These are phyloP conservation scores for Candida odintsovae DNA, from an alignment of 805 yeast genomes.

Conservation along the genomic window DNA sequence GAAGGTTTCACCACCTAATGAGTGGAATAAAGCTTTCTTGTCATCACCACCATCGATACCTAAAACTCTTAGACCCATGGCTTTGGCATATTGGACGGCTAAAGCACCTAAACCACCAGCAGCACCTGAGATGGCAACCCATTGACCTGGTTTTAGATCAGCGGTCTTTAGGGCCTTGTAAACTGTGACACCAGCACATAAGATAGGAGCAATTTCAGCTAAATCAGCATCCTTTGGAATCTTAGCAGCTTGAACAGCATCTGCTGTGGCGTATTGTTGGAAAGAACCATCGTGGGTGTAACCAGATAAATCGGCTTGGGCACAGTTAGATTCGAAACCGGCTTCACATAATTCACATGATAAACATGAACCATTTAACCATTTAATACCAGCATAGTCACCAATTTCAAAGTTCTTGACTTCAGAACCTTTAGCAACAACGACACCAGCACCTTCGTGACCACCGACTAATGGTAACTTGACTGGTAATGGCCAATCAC, in stretches of 20 bases:
- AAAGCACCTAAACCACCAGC: slow-evolving; percentile 77
- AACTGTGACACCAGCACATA: slow-evolving; percentile 90
- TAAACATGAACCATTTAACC: slow-evolving; percentile 77
- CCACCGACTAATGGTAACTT: slow-evolving; percentile 81
- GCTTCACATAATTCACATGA: slow-evolving; percentile 69
- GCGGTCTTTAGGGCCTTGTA: slow-evolving; percentile 88
- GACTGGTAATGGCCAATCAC: slow-evolving; percentile 83
- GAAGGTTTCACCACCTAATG: slow-evolving; percentile 62
- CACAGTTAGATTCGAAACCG: slow-evolving; percentile 67
- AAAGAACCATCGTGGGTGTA: slow-evolving; percentile 88
- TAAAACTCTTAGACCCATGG: slow-evolving; percentile 69
- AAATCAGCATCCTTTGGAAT: slow-evolving; percentile 72
- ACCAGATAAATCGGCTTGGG: slow-evolving; percentile 69
- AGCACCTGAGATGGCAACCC: slow-evolving; percentile 76
- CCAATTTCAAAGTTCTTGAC: slow-evolving; percentile 72
- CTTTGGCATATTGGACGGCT: slow-evolving; percentile 69
- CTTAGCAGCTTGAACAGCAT: slow-evolving; percentile 79
- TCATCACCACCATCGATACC: slow-evolving; percentile 69
- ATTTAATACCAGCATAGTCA: slow-evolving; percentile 78
- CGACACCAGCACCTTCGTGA: slow-evolving; percentile 87
- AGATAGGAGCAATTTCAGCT: slow-evolving; percentile 72
- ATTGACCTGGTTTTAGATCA: slow-evolving; percentile 59
- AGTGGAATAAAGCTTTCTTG: slow-evolving; percentile 47
- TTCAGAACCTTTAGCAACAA: slow-evolving; percentile 67
- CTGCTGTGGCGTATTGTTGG: slow-evolving; percentile 88